Evolutionary conservation across 2,329 filamentous ascomycete genomes (phyloP), one percentile per base, ranked within the genome.

Genomic region (Aspergillus piperis): DNA sequence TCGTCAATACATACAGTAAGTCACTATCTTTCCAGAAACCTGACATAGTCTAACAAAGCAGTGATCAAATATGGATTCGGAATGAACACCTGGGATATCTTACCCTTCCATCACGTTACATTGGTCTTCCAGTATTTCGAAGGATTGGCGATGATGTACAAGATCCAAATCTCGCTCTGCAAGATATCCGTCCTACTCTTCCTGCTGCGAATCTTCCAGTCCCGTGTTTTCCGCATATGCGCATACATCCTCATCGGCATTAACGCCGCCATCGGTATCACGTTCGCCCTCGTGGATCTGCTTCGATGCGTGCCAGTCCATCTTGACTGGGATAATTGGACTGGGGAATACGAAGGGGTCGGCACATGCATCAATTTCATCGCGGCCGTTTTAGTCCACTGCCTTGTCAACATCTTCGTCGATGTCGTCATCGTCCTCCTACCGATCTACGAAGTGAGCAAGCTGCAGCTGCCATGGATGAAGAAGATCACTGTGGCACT

Each of bases 111-210:
- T 17, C 50, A 69, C 21, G 66, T 69, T 56, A 68, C 67, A 36
- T 19, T 10, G 7, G n/a, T 13, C 19, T 10, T 42, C 39, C 17
- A 68, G 62, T 51, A 44, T 50, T 69, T 69, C 52, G 65, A 62
- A 38, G 56, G 57, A 6, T 65, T 66, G 21, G 64, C 63, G 17
- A 47, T 69, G 15, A 27, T 58, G 32, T 69, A 69, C 56, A 69
- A 69, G 56, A 42, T 54, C 6, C 59, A 64, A 17, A 69, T 69
- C 32, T 69, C 67, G 5, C 67, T 69, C 3, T 63, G 63, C 8
- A 69, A 69, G 39, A 69, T 69, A 21, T 69, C 67, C 10, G 66
- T 69, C 5, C 66, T 66, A 39, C 64, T 69, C 2, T 69, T 69
- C 55, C 55, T 69, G 3, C 59, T 68, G 8, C 65, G 66, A 19